Evolutionary conservation across 805 yeast genomes (phyloP).

Genomic region (Candida alai): DNA sequence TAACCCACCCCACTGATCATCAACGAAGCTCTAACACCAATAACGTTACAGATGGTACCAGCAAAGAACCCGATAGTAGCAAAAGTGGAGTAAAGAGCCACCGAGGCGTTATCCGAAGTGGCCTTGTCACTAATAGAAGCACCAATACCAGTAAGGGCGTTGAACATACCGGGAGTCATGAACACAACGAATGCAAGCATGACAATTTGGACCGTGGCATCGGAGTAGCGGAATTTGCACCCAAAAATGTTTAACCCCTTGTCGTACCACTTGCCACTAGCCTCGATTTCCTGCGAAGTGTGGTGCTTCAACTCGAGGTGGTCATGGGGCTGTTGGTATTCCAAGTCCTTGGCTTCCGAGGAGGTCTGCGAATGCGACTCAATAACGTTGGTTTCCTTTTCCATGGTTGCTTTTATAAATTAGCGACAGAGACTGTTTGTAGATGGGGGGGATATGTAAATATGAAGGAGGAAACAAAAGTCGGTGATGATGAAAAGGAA

Average conservation of each 20-base stretch:
- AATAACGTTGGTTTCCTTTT: background rate
- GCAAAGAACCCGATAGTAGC: slow-evolving; percentile 57
- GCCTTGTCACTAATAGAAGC: slow-evolving; percentile 40
- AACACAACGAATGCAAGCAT: slow-evolving; percentile 45
- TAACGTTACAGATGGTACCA: slow-evolving; percentile 49
- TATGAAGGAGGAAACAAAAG: no score
- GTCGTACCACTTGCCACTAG: slow-evolving; percentile 42
- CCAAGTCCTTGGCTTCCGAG: slow-evolving; percentile 6
- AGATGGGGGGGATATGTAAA: no score
- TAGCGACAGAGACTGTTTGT: no score
- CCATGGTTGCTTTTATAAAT: no score
- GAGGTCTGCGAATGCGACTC: slow-evolving; percentile 1
- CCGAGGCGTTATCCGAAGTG: slow-evolving; percentile 46
- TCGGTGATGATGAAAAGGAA: no score
- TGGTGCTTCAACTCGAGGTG: slow-evolving; percentile 22
- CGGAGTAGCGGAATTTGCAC: slow-evolving; percentile 9
- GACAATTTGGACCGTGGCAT: slow-evolving; percentile 32
- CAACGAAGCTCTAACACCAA: slow-evolving; percentile 45
- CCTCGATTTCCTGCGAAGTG: slow-evolving; percentile 26
- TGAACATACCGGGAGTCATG: slow-evolving; percentile 52
- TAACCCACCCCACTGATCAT: slow-evolving; percentile 55
- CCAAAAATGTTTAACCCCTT: slow-evolving; percentile 6
- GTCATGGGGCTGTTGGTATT: slow-evolving; percentile 8
- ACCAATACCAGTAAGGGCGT: slow-evolving; percentile 49
- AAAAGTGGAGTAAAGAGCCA: slow-evolving; percentile 52